Base-by-base conservation (phyloP, 352 stramenopile species). In the Phytophthora multivora region DNA sequence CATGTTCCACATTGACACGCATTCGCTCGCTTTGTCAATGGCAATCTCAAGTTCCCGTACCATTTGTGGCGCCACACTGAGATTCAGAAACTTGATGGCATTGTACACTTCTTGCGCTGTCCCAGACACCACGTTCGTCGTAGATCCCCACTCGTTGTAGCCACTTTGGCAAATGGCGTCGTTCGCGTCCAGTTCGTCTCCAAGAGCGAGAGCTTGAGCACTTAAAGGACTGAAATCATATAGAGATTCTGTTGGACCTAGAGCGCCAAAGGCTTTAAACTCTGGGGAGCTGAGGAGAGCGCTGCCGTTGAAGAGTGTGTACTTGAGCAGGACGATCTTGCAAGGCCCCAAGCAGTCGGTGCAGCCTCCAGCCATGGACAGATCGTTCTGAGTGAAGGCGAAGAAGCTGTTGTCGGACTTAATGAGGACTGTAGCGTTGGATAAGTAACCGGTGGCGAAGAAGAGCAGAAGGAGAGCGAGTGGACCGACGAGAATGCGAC, bases 331-430 rank as follows among this genome's bases (percentile, higher is more conserved):
- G 5, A 46, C 54, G 16, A 62, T 55, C n/a, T 50, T 56, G 45
- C 55, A 63, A 5, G 55, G 33, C n/a, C 55, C 55, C 10, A 55
- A 10, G 21, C 60, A 69, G 4, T 26, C 53, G n/a, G 23, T 39
- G 16, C 60, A 69, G 0, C 45, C 60, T 12, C 53, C 52, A 40
- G 45, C 38, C 60, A 64, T 59, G 10, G 51, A 51, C 16, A 51
- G n/a, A 41, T 69, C 60, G 3, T 59, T 35, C 13, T 63, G 21
- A 2, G 52, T 56, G 33, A 51, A 69, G 9, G 53, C 30, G 23
- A 69, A 69, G 46, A 64, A 69, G 47, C 60, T 63, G 31, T 46
- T 31, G 9, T 64, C 45, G 6, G 55, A 18, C 6, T 51, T 45
- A 15, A 64, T 51, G 40, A 64, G 60, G 18, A 69, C 39, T 1